Base-by-base conservation (phyloP, 129 eudicot genomes). In the Tanacetum coccineum region DNA sequence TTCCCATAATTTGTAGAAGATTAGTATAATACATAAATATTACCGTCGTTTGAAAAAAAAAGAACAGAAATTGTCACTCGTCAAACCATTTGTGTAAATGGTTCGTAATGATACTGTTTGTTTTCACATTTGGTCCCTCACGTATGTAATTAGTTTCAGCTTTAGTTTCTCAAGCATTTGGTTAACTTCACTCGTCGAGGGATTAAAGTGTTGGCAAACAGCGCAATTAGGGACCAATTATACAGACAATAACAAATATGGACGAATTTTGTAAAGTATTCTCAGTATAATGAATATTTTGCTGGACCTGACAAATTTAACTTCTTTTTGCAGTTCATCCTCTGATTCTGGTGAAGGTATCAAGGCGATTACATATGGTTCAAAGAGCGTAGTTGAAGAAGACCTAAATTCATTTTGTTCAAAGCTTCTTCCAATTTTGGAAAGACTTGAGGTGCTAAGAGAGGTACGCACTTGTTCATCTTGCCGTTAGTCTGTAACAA, bases 391-490 rank as follows among this genome's bases (percentile, higher is more conserved):
- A 54, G 57, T 71, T 20, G 51, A 22, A 60, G 95, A 81, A 63
- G 87, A 81, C 68, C 45, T 81, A 50, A 70, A 59, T 71, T 26
- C 73, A 55, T 81, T 86, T 67, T 89, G 92, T 79, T 79, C 80
- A 64, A 81, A 80, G 81, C 79, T 93, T 8, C 60, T 82, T 72
- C 83, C 95, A 18, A 67, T 75, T 55, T 73, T 93, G 65, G 99
- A 93, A 74, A 93, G 95, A 76, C 96, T 93, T 25, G 96, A 93
- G 63, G 62, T 71, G 46, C 79, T 93, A 64, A 84, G 75, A 45
- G 96, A 89, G 99, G 99, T 89, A 83, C 32, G 83, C 47, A 82
- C 52, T 53, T 60, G 36, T 70, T 67, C 52, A 42, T 62, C 9
- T 12, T 67, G 19, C 56, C 14, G 13, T 47, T 40, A 39, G 40